phyloP scores from a whole-genome alignment of 495 filamentous ascomycete species.

The Tuber magnatum region DNA sequence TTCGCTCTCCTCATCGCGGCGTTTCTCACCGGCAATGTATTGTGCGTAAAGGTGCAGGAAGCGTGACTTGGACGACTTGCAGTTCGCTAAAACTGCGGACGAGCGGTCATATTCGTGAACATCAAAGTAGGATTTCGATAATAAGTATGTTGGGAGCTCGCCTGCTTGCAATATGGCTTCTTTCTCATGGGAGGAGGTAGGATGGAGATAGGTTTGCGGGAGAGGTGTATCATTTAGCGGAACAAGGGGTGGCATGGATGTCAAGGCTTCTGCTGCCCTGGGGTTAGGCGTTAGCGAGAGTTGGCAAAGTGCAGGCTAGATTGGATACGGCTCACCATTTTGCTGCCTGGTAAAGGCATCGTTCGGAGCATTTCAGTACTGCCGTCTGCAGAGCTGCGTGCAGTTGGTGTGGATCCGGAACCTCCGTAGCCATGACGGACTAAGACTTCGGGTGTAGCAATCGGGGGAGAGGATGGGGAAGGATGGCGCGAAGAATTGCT shows the following conservation, averaged over 20 bases:
- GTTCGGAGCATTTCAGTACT: constrained; percentile 80
- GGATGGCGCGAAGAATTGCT: background rate
- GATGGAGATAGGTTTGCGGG: constrained; percentile 42
- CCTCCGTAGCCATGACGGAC: constrained; percentile 32
- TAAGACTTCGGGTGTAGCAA: background rate
- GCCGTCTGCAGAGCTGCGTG: constrained; percentile 64
- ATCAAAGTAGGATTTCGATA: constrained; percentile 94
- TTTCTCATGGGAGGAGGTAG: constrained; percentile 48
- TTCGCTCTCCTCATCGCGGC: constrained; percentile 90
- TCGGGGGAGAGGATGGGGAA: background rate
- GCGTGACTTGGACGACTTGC: constrained; percentile 35
- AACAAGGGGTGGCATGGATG: constrained; percentile 56
- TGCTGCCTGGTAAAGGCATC: constrained; percentile 90
- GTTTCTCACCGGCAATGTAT: constrained; percentile 88
- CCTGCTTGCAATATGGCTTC: constrained; percentile 72
- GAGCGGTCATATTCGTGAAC: constrained; percentile 93
- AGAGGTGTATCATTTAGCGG: constrained; percentile 31
- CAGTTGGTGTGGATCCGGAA: constrained; percentile 33
- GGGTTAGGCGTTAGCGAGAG: constrained; percentile 9
- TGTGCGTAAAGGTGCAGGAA: constrained; percentile 91
- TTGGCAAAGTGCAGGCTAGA: background rate
- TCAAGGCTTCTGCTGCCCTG: constrained; percentile 92
- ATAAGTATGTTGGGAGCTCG: constrained; percentile 73
- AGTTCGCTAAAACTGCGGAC: constrained; percentile 55
- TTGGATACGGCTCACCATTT: constrained; percentile 65